Evolutionary conservation across 768 basidiomycete genomes (phyloP), one percentile per base, ranked within the genome.

Genomic region (Termitomyces sp.): DNA sequence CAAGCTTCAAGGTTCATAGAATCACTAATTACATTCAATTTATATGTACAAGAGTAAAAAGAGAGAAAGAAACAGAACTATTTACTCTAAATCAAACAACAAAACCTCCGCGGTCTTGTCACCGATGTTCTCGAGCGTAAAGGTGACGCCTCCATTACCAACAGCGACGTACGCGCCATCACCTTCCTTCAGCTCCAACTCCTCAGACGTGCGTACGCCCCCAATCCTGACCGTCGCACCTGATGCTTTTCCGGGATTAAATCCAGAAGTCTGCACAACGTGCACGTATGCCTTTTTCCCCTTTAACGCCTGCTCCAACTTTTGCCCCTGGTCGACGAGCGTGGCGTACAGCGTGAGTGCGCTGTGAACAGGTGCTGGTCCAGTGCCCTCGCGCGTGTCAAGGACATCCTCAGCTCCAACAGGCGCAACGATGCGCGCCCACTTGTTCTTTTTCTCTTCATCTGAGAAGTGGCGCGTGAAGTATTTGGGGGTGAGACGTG

Each of bases 381-480:
- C 94, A 0, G 73, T 63, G 0, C 76, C 87, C 58, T 94, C 89
- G 50, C 95, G 79, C 7, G 79, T 76, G 33, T 76, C 73, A 5
- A 70, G 66, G 0, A 95, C 92, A 6, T 81, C 88, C 1, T 81
- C 70, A 0, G 79, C 70, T 15, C 73, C 78, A 8, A 84, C 75
- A 0, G 93, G 92, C 0, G 91, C 95, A 33, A 98, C 93, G 49
- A 97, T 75, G 30, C 76, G 76, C 4, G 76, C 85, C 75, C 91
- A 84, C 47, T 79, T 81, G 69, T 94, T 84, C 60, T 72, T 77
- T 77, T 98, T 98, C 67, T 91, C 85, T 12, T 78, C 87, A 65
- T 97, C 93, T 8, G 83, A 75, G 72, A 95, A 95, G 69, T 92
- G 82, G 15, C 93, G 85, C 4, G 91, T 97, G 73, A 82, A 98